phyloP scores from a whole-genome alignment of 2,329 filamentous ascomycete species.

The Curvularia eragrostidis region DNA sequence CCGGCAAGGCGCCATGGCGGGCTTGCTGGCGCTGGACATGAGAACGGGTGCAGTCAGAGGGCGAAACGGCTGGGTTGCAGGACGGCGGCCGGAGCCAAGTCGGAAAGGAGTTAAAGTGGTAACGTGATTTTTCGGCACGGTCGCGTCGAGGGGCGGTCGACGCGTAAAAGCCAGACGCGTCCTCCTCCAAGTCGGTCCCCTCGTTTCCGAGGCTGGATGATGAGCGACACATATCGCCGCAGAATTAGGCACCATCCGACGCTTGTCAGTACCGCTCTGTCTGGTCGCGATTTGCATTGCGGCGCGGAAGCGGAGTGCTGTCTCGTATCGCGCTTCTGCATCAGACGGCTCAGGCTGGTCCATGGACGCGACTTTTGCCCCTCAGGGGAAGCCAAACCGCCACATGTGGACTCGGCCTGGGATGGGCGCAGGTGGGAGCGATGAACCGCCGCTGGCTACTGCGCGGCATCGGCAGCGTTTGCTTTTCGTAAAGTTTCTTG shows the following conservation, averaged over 20 bases:
- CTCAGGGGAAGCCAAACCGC: slow-evolving; percentile 39
- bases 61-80: slow-evolving; percentile 14
- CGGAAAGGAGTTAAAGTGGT: slow-evolving; percentile 14
- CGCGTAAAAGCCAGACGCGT: slow-evolving; percentile 13
- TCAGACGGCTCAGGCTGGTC: slow-evolving; percentile 26
- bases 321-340: slow-evolving; percentile 11
- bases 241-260: slow-evolving; percentile 19
- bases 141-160: slow-evolving; percentile 17
- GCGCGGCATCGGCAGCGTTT: slow-evolving; percentile 32
- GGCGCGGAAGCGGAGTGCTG: slow-evolving; percentile 29
- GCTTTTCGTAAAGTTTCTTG: slow-evolving; percentile 31
- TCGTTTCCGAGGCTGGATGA: slow-evolving; percentile 15
- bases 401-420: slow-evolving; percentile 24
- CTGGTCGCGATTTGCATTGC: slow-evolving; percentile 16
- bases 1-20: not conserved
- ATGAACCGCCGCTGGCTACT: slow-evolving; percentile 39
- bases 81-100: slow-evolving; percentile 6
- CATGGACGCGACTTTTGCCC: slow-evolving; percentile 27
- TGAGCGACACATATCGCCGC: slow-evolving; percentile 24
- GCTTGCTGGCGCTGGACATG: not conserved
- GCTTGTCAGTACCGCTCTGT: slow-evolving; percentile 10
- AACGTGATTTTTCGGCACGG: slow-evolving; percentile 24
- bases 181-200: slow-evolving; percentile 10
- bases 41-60: slow-evolving; percentile 8
- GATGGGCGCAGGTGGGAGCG: too few species aligned